Evolutionary conservation across 2,329 filamentous ascomycete species (phyloP), one percentile per base, ranked within the genome.

Genomic region (Aspergillus sp.): DNA sequence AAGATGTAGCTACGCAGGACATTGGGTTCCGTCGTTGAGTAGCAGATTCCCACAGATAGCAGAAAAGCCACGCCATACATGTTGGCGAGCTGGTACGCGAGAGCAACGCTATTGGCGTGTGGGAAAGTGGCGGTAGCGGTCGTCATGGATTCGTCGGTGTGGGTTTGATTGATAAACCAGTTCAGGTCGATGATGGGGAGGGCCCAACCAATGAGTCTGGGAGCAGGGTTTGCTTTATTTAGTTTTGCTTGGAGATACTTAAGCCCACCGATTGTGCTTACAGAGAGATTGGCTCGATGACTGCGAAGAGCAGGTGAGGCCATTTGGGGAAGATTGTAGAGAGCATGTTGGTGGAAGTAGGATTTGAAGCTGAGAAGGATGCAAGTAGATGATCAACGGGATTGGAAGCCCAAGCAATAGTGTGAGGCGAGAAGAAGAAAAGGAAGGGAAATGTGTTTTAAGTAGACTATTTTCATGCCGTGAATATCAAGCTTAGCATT

Each of bases 71-170:
- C 72, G 1, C 82, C 74, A 57, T 87, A 88, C 19, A 81, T 63
- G 56, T 88, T 88, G 40, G 82, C 83, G 10, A 88, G 73, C 66
- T 88, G 82, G 55, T 78, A 73, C 41, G 81, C 77, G 29, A 86
- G 67, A n/a, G 83, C 70, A 38, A 76, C 71, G 51, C 73, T 72
- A 54, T 62, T 65, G 4, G 62, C 61, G 30, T 66, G 63, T 19
- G 19, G 19, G 19, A 19, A 19, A 38, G 67, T 52, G 29, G 57
- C 47, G 9, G 52, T 42, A 1, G 57, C 48, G 9, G 69, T 46
- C 7, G 65, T 36, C 7, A 57, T 56, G 41, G 28, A n/a, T 7
- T 62, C 55, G 4, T 77, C 74, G 40, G 62, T 56, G 4, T 77
- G 74, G 35, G 81, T 72, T 61, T 87, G 83, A 56, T 81, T 76